These are phyloP conservation scores for Trebouxia sp. DNA, from an alignment of 139 green algal genomes.

Conservation along the genomic window DNA sequence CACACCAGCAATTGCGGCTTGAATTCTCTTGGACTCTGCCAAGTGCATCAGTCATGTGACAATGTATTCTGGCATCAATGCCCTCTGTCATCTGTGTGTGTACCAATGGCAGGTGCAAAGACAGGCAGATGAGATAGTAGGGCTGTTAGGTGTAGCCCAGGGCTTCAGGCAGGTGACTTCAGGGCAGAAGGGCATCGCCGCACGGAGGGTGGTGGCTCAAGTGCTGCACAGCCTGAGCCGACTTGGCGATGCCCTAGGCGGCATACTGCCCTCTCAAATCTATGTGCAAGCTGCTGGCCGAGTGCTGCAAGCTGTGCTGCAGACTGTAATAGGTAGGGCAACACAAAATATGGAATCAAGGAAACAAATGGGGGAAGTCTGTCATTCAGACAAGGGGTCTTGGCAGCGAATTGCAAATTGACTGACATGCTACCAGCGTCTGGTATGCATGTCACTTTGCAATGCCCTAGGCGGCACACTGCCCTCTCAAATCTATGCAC, in stretches of 20 bases:
- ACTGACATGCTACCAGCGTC: too few relatives aligned
- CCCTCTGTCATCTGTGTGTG: too few relatives aligned
- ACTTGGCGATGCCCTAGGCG: conserved; percentile 39
- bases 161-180: conserved; percentile 35
- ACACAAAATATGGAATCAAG: background rate
- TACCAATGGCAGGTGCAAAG: conserved; percentile 28
- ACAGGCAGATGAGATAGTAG: conserved; percentile 40
- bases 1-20: too few relatives aligned
- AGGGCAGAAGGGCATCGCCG: conserved; percentile 38
- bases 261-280: conserved; percentile 32
- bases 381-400: too few relatives aligned
- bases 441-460: too few relatives aligned
- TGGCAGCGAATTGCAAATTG: too few relatives aligned
- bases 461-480: conserved; percentile 39
- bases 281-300: background rate
- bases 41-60: too few relatives aligned
- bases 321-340: background rate
- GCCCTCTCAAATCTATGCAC: conserved; percentile 1
- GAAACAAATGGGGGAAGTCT: too few relatives aligned
- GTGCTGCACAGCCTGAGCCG: conserved; percentile 41
- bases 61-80: too few relatives aligned
- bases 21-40: too few relatives aligned
- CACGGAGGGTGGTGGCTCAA: conserved; percentile 33
- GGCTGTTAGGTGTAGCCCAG: conserved; percentile 31
- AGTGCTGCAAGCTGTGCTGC: background rate